phyloP scores from a whole-genome alignment of 768 basidiomycete species.

The Wakefieldia striispora region DNA sequence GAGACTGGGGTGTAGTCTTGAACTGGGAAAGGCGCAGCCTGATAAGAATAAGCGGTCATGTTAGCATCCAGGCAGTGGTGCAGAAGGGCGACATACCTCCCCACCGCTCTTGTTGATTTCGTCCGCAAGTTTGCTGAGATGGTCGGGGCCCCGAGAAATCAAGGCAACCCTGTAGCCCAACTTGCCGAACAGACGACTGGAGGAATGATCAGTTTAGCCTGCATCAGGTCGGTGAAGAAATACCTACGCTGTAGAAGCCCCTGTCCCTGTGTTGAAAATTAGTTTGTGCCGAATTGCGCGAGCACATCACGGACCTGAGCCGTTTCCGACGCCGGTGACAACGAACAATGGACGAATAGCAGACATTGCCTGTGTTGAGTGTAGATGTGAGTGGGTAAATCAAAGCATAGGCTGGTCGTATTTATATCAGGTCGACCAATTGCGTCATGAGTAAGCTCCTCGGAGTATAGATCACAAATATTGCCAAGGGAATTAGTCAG shows the following conservation, averaged over 20 bases:
- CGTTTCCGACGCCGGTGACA: constrained; percentile 53
- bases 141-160: constrained; percentile 54
- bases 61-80: neutral
- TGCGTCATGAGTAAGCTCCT: constrained; percentile 18
- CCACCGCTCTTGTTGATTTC: constrained; percentile 60
- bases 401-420: neutral
- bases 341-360: constrained; percentile 50
- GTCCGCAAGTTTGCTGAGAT: constrained; percentile 50
- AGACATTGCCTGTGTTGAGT: constrained; percentile 22
- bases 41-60: neutral
- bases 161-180: constrained; percentile 67
- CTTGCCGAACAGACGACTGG: constrained; percentile 57
- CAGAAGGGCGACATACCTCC: constrained; percentile 38
- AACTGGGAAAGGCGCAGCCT: constrained; percentile 63
- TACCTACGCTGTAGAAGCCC: constrained; percentile 56
- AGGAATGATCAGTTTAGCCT: neutral
- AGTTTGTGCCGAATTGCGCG: neutral
- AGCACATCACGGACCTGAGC: constrained; percentile 24
- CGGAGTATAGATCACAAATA: constrained; percentile 13
- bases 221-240: neutral
- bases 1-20: constrained; percentile 47
- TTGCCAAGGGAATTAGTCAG: constrained; percentile 6
- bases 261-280: constrained; percentile 44
- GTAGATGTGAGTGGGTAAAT: neutral
- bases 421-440: constrained; percentile 9